Evolutionary conservation across 257 asterid genomes (phyloP), one percentile per base, ranked within the genome.

Genomic region (Solanum chmielewskii): DNA sequence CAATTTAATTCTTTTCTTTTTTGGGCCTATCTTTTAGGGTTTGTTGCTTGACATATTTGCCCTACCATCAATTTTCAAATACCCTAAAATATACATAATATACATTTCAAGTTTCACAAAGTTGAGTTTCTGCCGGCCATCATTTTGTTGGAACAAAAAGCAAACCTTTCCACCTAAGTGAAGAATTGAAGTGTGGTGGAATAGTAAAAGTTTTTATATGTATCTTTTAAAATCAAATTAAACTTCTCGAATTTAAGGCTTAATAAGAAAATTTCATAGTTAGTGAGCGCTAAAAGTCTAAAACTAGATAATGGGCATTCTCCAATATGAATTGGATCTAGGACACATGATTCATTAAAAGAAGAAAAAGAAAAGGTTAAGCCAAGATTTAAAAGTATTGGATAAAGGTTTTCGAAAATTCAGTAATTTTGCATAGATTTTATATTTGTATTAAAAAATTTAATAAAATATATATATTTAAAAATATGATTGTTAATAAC

Each of bases 41-140:
- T 69, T 31, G 3, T 59, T 5, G 45, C 27, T 86, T 49, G 91
- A 89, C 92, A 90, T 21, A 44, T 78, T 84, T 90, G 89, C 87
- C 93, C 92, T 92, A 90, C 92, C 62, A 35, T 64, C 68, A 70
- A 62, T 83, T 83, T 73, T 78, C 37, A 49, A 27, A 47, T 87
- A 45, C 88, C 89, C 85, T 84, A 29, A 69, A 77, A 75, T 83
- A 71, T 71, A 70, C 4, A 5, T 64, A 64, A 64, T 20, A n/a
- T 56, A 56, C 66, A 56, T 56, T 20, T 56, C 25, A 91, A 78
- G 90, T 90, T 91, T 90, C 83, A 66, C 86, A 31, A 90, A 91
- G 89, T 74, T 90, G 92, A 88, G 88, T 82, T 92, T 80, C 44
- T 91, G 93, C 90, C 44, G 90, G 93, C 90, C 93, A 94, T 94